Evolutionary conservation across 192 early-diverging fungal genomes (phyloP), one percentile per base, ranked within the genome.

Genomic region (Umbelopsis isabellina): DNA sequence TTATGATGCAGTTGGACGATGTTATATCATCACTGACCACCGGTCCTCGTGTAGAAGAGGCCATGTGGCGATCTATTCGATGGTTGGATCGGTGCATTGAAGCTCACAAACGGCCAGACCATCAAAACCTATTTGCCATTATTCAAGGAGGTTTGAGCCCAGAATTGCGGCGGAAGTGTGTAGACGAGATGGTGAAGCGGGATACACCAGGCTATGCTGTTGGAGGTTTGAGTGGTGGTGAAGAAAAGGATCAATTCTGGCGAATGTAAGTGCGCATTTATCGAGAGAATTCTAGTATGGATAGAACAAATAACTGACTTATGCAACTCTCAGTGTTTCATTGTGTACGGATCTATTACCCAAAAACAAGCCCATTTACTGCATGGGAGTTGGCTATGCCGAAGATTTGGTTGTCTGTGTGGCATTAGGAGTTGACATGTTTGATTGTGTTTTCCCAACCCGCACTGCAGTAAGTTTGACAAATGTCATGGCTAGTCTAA

Each of bases 1-100:
- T 95, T 21, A 93, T 95, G 86, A 95, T 95, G 94, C 94, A 95
- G 73, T 79, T 95, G 71, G 94, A 95, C 71, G 94, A 95, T 75
- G 94, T 95, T 3, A 91, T 95, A 3, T 93, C 92, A 3, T 93
- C 92, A 49, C 72, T 95, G 51, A 90, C 89, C 1, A 91, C 88
- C 12, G 92, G 94, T 4, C 85, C 90, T 15, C 85, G 94, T 64
- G 91, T 95, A 2, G 94, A 94, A 72, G 94, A 95, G 76, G 94
- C 94, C 46, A 95, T 95, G 94, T 86, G 86, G 85, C 84, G 94
- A 76, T 93, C 91, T 22, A 88, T 95, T 55, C 87, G 94, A 47
- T 95, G 94, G 93, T 81, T 95, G 49, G 94, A 95, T 78, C 83
- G 94, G 72, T 89, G 94, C 66, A 91, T 94, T 50, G 83, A 80